Conservation (phyloP, 768 basidiomycete species). For the Calocera viscosa region DNA sequence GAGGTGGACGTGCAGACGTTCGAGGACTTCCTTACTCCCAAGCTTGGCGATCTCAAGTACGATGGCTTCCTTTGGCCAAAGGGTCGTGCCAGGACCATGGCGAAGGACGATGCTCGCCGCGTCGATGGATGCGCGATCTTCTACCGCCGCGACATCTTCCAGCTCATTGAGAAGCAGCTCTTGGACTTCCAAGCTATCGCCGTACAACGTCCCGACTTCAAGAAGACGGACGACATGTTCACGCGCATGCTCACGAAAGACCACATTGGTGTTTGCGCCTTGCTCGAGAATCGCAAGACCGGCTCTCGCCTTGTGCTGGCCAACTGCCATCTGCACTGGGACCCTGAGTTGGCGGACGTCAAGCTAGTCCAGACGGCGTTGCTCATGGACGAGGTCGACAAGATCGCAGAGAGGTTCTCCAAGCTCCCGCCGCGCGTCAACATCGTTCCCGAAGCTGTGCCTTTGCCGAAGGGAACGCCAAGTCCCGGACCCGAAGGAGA, state of each 20-base stretch:
- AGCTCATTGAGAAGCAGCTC: slow-evolving; percentile 83
- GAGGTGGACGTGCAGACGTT: slow-evolving; percentile 90
- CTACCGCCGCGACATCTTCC: slow-evolving; percentile 46
- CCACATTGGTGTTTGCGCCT: slow-evolving; percentile 75
- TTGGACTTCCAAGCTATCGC: slow-evolving; percentile 89
- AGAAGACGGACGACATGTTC: slow-evolving; percentile 99
- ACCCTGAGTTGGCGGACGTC: slow-evolving; percentile 83
- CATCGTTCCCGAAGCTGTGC: slow-evolving; percentile 10
- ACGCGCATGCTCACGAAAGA: slow-evolving; percentile 93
- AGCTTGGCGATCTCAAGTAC: slow-evolving; percentile 63
- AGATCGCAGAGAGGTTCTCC: slow-evolving; percentile 73
- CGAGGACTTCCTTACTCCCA: slow-evolving; percentile 76
- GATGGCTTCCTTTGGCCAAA: slow-evolving; percentile 88
- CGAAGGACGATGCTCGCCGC: slow-evolving; percentile 63
- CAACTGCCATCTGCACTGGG: slow-evolving; percentile 89
- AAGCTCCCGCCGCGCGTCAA: slow-evolving; percentile 52
- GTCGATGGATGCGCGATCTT: slow-evolving; percentile 98
- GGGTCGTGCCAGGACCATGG: slow-evolving; percentile 87
- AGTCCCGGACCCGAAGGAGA: slow-evolving; percentile 7
- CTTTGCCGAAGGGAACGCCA: slow-evolving; percentile 20
- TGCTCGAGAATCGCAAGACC: slow-evolving; percentile 75
- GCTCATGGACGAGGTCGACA: slow-evolving; percentile 83
- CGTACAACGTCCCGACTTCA: slow-evolving; percentile 85
- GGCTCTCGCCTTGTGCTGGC: slow-evolving; percentile 80
- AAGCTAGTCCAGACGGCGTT: slow-evolving; percentile 94